These are phyloP conservation scores for Naegleria gruberi DNA, from an alignment of 208 protist species.

Conservation along the genomic window DNA sequence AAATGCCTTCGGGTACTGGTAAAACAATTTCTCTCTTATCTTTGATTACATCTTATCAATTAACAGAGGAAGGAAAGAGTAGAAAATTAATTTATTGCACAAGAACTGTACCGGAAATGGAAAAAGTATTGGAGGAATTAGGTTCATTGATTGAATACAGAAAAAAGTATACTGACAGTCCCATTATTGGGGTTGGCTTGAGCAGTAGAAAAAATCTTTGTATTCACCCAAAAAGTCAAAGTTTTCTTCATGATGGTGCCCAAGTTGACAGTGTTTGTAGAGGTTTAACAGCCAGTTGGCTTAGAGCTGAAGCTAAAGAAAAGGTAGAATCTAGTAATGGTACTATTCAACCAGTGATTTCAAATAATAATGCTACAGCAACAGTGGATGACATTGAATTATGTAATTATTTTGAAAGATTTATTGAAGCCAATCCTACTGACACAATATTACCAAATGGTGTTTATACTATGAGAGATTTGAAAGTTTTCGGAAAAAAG, in stretches of 20 bases:
- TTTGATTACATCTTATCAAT: constrained; percentile 76
- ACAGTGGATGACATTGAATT: constrained; percentile 30
- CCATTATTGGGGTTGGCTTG: neutral
- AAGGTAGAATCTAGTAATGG: neutral
- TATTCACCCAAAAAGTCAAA: constrained; percentile 72
- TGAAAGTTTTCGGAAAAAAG: constrained; percentile 76
- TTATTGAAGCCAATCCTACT: constrained; percentile 27
- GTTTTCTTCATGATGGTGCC: constrained; percentile 42
- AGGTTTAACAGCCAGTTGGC: constrained; percentile 83
- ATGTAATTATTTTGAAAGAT: constrained; percentile 54
- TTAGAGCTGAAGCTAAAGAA: constrained; percentile 27
- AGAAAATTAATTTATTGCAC: constrained; percentile 98
- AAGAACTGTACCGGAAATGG: constrained; percentile 96
- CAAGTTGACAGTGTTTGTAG: constrained; percentile 88
- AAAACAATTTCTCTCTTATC: constrained; percentile 97
- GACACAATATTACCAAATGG: constrained; percentile 69
- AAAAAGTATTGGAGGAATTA: constrained; percentile 91
- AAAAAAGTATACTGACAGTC: constrained; percentile 33
- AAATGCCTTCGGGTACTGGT: constrained; percentile 98
- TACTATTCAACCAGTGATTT: neutral
- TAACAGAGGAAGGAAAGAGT: constrained; percentile 73
- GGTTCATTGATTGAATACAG: constrained; percentile 65
- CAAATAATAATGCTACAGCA: neutral
- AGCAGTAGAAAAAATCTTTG: constrained; percentile 75
- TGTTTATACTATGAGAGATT: constrained; percentile 90